A percentile compares a stretch with the other conserved stretches of the same genome.
Conservation (phyloP, 371 early-diverging fungal genomes). For the Quaeritorhiza haematococci region DNA sequence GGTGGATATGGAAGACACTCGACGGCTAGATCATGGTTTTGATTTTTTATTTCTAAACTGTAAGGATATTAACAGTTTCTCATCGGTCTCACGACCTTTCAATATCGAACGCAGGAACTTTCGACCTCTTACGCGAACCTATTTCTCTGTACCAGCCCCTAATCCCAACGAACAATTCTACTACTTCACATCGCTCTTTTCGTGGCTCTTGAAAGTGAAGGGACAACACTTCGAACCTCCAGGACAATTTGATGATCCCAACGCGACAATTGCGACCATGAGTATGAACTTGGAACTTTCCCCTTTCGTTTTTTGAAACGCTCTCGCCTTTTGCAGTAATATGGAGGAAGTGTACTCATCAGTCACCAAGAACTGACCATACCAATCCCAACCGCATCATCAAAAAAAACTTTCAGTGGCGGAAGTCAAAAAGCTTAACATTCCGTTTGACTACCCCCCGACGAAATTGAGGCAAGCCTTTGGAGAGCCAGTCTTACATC, state of each 20-base stretch:
- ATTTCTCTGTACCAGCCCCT: constrained; percentile 30
- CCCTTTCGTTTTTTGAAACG: background rate
- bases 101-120: constrained; percentile 26
- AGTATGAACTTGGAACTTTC: constrained; percentile 17
- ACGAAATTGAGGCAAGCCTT: constrained; percentile 44
- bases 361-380: background rate
- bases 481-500: constrained; percentile 39
- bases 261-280: constrained; percentile 43
- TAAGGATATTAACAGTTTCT: background rate
- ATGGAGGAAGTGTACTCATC: constrained; percentile 12
- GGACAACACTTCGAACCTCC: constrained; percentile 35
- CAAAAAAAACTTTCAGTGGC: too few species aligned
- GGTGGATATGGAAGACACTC: too few species aligned
- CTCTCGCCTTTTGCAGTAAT: constrained; percentile 16
- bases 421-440: constrained; percentile 30
- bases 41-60: too few species aligned
- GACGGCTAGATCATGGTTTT: too few species aligned
- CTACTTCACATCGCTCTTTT: constrained; percentile 36
- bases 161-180: constrained; percentile 50
- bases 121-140: constrained; percentile 30
- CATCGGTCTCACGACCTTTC: background rate
- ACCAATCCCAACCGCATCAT: too few species aligned
- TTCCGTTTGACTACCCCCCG: constrained; percentile 37
- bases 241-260: constrained; percentile 51
- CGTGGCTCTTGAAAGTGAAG: constrained; percentile 37